phyloP scores from a whole-genome alignment of 176 grass and related monocot species.

The Alloteropsis semialata region DNA sequence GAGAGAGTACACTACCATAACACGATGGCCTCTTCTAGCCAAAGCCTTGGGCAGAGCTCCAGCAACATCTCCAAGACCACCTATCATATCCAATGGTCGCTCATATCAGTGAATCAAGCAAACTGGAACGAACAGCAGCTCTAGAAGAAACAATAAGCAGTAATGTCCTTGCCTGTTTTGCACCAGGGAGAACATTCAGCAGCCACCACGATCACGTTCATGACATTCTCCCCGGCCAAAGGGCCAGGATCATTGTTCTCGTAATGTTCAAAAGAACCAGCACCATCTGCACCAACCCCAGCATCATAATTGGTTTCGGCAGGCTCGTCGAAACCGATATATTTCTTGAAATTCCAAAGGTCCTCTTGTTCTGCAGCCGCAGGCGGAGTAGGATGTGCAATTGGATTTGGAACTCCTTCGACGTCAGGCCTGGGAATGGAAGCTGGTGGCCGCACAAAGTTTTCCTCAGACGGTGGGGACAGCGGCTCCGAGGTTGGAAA shows the following conservation, averaged over 20 bases:
- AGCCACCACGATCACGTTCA: conserved; percentile 87
- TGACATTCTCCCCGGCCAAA: conserved; percentile 83
- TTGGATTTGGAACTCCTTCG: conserved; percentile 3
- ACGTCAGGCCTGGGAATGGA: not conserved
- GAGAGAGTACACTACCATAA: conserved; percentile 62
- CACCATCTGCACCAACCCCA: conserved; percentile 15
- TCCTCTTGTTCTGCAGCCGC: not conserved
- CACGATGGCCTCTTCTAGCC: conserved; percentile 94
- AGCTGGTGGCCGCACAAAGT: not conserved
- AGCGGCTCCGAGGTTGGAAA: not conserved
- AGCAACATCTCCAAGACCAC: conserved; percentile 95
- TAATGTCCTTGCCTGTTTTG: conserved; percentile 70
- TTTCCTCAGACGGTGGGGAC: not conserved
- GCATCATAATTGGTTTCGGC: conserved; percentile 3
- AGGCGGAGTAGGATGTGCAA: not conserved
- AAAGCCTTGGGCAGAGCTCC: conserved; percentile 95
- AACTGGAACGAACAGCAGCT: not conserved
- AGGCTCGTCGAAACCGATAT: conserved; percentile 33
- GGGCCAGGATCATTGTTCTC: conserved; percentile 45
- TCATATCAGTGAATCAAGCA: conserved; percentile 22
- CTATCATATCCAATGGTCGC: conserved; percentile 24
- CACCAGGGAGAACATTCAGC: conserved; percentile 92
- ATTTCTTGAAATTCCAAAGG: conserved; percentile 35
- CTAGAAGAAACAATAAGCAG: not conserved
- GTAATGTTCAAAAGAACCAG: conserved; percentile 36